Base-by-base conservation (phyloP, 306 rosid genomes). In the Amphicarpaea edgeworthii region DNA sequence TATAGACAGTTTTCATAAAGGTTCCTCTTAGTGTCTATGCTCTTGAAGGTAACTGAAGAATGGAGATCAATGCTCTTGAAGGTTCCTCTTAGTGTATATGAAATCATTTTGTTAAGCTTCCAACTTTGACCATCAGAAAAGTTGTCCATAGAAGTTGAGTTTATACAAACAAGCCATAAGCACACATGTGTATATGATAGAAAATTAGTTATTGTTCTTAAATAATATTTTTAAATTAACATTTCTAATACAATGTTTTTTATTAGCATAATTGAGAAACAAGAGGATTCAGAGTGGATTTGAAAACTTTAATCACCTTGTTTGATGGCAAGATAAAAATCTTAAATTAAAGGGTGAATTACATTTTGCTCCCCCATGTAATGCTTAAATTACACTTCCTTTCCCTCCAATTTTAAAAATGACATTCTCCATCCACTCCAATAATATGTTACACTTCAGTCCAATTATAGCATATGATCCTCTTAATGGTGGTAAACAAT, bases 161-260 rank as follows among this genome's bases (percentile, higher is more conserved):
- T 21, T 66, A 65, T 47, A 47, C 15, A 68, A 32, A 66, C 57
- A 21, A 80, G 32, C 63, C 64, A 80, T 80, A 59, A 65, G 26
- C 42, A 72, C 47, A 20, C 38, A 11, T 5, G 12, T 61, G 26
- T 55, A 60, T 14, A 47, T 3, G 23, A 16, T 20, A 20, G 12
- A 75, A 75, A 77, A 15, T 43, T 67, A 68, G 50, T 68, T 43
- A 68, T 32, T 20, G 62, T n/a, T 45, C 58, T 57, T 77, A 24
- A 57, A n/a, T 21, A 32, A n/a, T 34, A 49, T 30, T 62, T 75
- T 73, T 67, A 23, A 19, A 67, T 77, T 8, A 26, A 57, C 11
- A 7, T 78, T 24, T 69, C 40, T n/a, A 30, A 47, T 20, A 42
- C 23, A 32, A 20, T 8, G 53, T 30, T 32, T 55, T 67, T 57